Evolutionary conservation across 495 filamentous ascomycete genomes (phyloP), one percentile per base, ranked within the genome.

Genomic region (Penicillium paradoxum): DNA sequence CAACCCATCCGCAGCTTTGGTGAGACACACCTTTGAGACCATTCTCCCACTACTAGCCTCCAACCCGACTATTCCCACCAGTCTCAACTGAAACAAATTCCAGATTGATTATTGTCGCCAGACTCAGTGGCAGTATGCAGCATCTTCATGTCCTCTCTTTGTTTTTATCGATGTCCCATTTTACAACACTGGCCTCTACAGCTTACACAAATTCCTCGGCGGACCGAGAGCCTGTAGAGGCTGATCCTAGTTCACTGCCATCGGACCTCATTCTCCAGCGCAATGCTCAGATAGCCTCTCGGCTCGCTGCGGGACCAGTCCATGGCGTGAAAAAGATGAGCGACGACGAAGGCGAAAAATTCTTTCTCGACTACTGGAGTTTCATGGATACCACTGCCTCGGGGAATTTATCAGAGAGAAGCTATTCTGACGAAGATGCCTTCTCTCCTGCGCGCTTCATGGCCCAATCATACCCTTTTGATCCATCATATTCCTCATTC

Each of bases 341-440:
- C 43, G 71, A 65, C 4, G 88, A 96, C 64, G 82, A 88, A 53
- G 85, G 86, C 32, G 89, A 95, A 66, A 97, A 92, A 73, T 92
- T 97, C 71, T 85, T 84, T 58, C 73, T 73, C 30, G 72, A 81
- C 27, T 82, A 83, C 57, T 83, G 85, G 83, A 65, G 72, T 25
- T 85, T 83, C 49, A 60, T 50, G 3, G 51, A 66, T 6, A 11
- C 10, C 22, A 9, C 15, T 15, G 32, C 49, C 1, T 41, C 50
- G 2, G 25, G 45, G 11, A 42, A 36, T 33, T n/a, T 63, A 40
- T 38, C 51, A 13, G 57, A 57, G 17, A 42, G 51, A 25, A 17
- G 51, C 22, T 5, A 45, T 10, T 19, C 46, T 5, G 46, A 49
- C 6, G 18, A 49, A 13, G 34, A 45, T 9, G 49, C 36, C 10